Conservation (phyloP, 495 filamentous ascomycete species). For the Gamarada debralockiae region DNA sequence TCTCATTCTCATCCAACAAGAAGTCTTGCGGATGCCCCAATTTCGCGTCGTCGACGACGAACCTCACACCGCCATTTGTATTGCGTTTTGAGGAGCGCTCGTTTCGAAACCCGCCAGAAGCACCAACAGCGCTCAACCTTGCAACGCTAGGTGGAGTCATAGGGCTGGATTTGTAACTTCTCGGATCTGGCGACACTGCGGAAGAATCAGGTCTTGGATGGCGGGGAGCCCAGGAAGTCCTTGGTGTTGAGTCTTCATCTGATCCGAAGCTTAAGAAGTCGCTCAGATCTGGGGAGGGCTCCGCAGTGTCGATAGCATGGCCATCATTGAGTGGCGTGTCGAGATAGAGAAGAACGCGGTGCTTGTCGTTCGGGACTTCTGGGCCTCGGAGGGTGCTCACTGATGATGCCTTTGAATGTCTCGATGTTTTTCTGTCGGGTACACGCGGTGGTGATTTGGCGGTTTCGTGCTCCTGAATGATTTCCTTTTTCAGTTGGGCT, state of each 20-base stretch:
- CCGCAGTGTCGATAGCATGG: constrained; percentile 16
- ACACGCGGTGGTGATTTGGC: constrained; percentile 19
- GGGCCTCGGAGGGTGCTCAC: constrained; percentile 4
- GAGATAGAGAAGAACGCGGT: constrained; percentile 18
- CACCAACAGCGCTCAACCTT: constrained; percentile 25
- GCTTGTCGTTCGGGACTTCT: not conserved
- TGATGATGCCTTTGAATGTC: constrained; percentile 11
- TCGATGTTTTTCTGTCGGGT: constrained; percentile 1
- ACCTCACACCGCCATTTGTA: not conserved
- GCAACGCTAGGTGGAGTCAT: constrained; percentile 14
- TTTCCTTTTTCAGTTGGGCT: constrained; percentile 69
- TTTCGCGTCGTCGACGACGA: constrained; percentile 18
- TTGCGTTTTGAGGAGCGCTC: constrained; percentile 2
- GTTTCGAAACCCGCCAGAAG: constrained; percentile 4
- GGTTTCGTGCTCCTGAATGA: constrained; percentile 51
- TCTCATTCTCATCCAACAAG: constrained; percentile 17
- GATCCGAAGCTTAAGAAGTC: constrained; percentile 27
- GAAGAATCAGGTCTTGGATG: constrained; percentile 16
- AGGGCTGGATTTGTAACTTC: not conserved
- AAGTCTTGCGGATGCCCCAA: constrained; percentile 7
- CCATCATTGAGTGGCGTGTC: constrained; percentile 15
- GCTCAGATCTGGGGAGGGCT: constrained; percentile 26
- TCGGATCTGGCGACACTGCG: constrained; percentile 1
- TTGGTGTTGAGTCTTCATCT: constrained; percentile 24
- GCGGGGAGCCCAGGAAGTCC: constrained; percentile 8